phyloP scores from a whole-genome alignment of 495 filamentous ascomycete species.

The Glonium stellatum region DNA sequence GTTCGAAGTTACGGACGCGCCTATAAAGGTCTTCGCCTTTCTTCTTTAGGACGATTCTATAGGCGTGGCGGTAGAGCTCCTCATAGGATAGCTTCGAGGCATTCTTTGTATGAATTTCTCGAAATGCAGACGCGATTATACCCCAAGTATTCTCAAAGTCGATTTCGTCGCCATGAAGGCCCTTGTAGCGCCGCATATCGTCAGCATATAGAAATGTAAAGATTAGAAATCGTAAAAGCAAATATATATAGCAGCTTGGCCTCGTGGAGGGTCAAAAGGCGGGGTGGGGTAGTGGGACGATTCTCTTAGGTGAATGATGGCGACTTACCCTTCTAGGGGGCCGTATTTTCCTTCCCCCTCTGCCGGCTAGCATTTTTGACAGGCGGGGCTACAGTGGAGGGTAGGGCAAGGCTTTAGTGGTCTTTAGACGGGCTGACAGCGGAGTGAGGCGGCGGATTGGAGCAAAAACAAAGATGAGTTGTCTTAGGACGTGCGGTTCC shows the following conservation, averaged over 20 bases:
- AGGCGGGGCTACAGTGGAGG: neutral
- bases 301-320: slow-evolving; percentile 29
- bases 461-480: neutral
- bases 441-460: neutral
- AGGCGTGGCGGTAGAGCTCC: slow-evolving; percentile 90
- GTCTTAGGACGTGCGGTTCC: neutral
- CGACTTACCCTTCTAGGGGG: slow-evolving; percentile 60
- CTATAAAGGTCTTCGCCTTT: slow-evolving; percentile 80
- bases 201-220: neutral
- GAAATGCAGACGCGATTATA: slow-evolving; percentile 62
- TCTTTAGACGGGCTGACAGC: neutral
- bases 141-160: slow-evolving; percentile 83
- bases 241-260: slow-evolving; percentile 5
- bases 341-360: slow-evolving; percentile 62
- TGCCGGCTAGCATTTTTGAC: slow-evolving; percentile 53
- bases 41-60: slow-evolving; percentile 86
- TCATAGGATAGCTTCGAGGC: slow-evolving; percentile 89
- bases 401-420: neutral
- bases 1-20: slow-evolving; percentile 68
- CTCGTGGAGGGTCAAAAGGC: neutral
- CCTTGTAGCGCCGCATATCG: slow-evolving; percentile 36
- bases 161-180: slow-evolving; percentile 49
- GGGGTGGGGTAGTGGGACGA: neutral
- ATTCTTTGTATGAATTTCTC: slow-evolving; percentile 86
- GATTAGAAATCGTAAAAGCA: neutral